phyloP scores from a whole-genome alignment of 2,329 filamentous ascomycete genomes.

The Periconia sp. region DNA sequence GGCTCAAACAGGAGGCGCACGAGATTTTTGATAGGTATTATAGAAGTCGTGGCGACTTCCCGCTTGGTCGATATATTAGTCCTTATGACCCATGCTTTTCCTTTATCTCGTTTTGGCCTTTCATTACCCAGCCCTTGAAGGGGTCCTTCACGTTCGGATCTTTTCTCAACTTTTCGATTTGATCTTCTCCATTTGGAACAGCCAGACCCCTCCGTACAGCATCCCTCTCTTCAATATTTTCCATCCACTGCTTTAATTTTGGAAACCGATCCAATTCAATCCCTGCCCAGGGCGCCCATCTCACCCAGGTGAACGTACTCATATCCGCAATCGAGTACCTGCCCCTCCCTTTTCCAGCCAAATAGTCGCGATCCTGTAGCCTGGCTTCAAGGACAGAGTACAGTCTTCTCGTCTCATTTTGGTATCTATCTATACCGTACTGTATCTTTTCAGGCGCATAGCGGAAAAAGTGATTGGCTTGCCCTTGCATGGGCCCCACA shows the following conservation, averaged over 20 bases:
- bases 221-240: constrained; percentile 28
- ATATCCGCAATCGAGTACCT: constrained; percentile 66
- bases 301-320: constrained; percentile 76
- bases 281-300: constrained; percentile 59
- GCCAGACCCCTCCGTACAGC: constrained; percentile 60
- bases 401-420: constrained; percentile 77
- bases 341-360: constrained; percentile 62
- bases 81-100: constrained; percentile 10
- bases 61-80: too few relatives aligned
- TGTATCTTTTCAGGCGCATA: constrained; percentile 79
- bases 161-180: constrained; percentile 22
- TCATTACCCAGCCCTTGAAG: constrained; percentile 27
- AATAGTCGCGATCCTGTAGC: constrained; percentile 55
- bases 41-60: too few relatives aligned
- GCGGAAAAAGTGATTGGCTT: constrained; percentile 75
- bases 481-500: constrained; percentile 75
- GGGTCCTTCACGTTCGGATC: constrained; percentile 25
- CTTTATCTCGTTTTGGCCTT: constrained; percentile 20
- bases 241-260: constrained; percentile 56
- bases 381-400: constrained; percentile 75
- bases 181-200: constrained; percentile 25
- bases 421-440: constrained; percentile 77
- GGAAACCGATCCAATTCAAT: constrained; percentile 69
- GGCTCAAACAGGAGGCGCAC: too few relatives aligned
- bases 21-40: too few relatives aligned